A percentile compares a stretch with the other conserved stretches of the same genome.
Conservation (phyloP, 192 early-diverging fungal species). For the Dissophora ornata region DNA sequence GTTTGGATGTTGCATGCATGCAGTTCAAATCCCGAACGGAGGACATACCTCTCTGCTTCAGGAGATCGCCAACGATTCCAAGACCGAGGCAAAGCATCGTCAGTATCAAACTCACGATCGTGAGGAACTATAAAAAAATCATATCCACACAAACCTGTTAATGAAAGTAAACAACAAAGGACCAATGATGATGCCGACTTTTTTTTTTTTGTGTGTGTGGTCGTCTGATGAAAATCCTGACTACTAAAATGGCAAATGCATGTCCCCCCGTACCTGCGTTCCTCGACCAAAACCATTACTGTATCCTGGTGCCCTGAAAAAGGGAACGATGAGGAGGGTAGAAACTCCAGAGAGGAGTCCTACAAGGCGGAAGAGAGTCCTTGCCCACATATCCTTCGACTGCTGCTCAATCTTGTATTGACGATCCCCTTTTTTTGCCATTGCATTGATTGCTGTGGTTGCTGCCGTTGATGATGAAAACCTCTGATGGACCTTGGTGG, state of each 20-base stretch:
- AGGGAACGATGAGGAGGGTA: background rate
- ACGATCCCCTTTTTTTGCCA: background rate
- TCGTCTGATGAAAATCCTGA: conserved; percentile 10
- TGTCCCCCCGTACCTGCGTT: conserved; percentile 38
- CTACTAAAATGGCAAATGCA: too few species aligned
- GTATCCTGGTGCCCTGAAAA: background rate
- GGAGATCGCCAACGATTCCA: conserved; percentile 4
- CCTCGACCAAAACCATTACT: conserved; percentile 30
- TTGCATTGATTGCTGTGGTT: background rate
- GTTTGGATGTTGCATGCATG: too few species aligned
- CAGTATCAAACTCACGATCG: conserved; percentile 19
- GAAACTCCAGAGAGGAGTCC: conserved; percentile 6
- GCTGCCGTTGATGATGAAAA: background rate
- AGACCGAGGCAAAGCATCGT: conserved; percentile 13
- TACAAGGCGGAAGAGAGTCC: conserved; percentile 8
- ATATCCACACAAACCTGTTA: background rate
- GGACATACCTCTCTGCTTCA: conserved; percentile 11
- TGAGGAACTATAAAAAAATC: conserved; percentile 28
- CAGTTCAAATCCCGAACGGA: too few species aligned
- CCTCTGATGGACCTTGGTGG: too few species aligned
- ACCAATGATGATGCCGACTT: background rate
- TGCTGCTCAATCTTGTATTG: background rate
- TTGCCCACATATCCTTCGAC: background rate
- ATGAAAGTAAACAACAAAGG: background rate
- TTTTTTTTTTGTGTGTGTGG: conserved; percentile 6